Evolutionary conservation across 768 basidiomycete species (phyloP).

Genomic region (Suillus plorans): DNA sequence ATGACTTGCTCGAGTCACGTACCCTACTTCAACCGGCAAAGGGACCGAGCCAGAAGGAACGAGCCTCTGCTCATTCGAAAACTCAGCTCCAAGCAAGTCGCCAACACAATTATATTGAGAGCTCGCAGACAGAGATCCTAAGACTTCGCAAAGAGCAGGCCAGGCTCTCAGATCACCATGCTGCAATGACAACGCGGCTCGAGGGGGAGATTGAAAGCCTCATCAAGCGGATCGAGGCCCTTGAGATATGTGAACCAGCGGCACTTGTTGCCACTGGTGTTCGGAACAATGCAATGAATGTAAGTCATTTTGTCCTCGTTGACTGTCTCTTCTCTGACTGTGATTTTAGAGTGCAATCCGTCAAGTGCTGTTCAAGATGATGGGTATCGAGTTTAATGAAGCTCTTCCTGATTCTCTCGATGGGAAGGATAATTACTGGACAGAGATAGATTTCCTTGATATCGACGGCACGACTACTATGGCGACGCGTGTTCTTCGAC

Average conservation of each 20-base stretch:
- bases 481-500: neutral
- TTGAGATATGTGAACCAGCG: no score
- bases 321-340: neutral
- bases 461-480: neutral
- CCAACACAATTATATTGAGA: no score
- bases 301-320: no score
- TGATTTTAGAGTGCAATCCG: neutral
- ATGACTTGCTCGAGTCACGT: neutral
- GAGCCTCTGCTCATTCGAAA: neutral
- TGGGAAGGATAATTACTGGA: neutral
- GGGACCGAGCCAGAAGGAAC: neutral
- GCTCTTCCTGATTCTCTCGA: neutral
- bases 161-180: no score
- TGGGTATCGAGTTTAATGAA: neutral
- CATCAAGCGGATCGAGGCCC: no score
- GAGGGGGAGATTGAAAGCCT: no score
- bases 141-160: no score
- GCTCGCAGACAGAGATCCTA: no score
- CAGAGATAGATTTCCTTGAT: neutral
- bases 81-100: neutral
- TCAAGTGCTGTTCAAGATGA: neutral
- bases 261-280: no score
- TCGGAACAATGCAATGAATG: no score
- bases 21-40: neutral
- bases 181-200: no score